Evolutionary conservation across 129 eudicot genomes (phyloP), one percentile per base, ranked within the genome.

Genomic region (Kitagawia praeruptora): DNA sequence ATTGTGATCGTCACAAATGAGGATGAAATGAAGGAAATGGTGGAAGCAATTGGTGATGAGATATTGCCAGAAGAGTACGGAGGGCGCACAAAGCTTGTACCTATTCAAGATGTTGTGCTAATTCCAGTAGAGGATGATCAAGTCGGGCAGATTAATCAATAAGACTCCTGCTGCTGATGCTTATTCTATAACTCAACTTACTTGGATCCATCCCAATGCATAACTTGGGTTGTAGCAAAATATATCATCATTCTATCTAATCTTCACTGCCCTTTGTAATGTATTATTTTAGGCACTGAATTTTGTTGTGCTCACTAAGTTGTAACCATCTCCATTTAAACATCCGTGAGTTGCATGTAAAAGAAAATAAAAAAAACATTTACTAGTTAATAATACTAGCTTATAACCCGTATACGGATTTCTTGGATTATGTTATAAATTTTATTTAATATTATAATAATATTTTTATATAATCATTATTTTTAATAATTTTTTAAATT

Each of bases 41-140:
- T 83, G n/a, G 19, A 37, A 42, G 77, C 74, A 31, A 42, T 86
- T 28, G 86, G 89, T 34, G 89, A 80, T 25, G 89, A 83, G 61
- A 80, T 63, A 38, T 77, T 86, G 39, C 86, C 86, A 5, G 83
- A 80, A 63, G 86, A 86, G 78, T 86, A 83, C 18, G 86, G 89
- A 9, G 89, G 89, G 69, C 64, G 75, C 46, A 80, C 86, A 16
- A 83, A 86, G 74, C 53, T 83, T 16, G 79, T 77, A 5, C 75
- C 70, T 38, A 47, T 86, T 28, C 87, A 83, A 54, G 85, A 86
- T 74, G 75, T 73, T 71, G 77, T 44, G 39, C 48, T 75, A 27
- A 41, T 78, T 7, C 77, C 74, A n/a, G 63, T 27, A 53, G 78
- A 75, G 46, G 75, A 42, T 49, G 77, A 77, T 44, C 80, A 28